Base-by-base conservation (phyloP, 768 basidiomycete species). In the Steccherinum ochraceum region DNA sequence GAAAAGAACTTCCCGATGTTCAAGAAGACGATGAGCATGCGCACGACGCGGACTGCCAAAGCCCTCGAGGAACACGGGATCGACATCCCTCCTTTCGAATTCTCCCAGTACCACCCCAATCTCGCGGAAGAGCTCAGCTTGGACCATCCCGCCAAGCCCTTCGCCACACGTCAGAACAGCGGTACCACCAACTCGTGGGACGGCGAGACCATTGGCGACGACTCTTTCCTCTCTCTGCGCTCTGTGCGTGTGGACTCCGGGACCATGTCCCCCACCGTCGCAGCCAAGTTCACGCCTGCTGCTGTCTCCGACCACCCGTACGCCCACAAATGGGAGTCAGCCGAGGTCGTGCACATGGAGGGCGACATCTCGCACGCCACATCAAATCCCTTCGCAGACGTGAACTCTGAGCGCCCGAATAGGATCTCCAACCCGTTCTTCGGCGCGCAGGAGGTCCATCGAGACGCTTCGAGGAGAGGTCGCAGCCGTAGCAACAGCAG, bases 251-350 rank as follows among this genome's bases (percentile, higher is more conserved):
- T 65, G 48, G 63, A 65, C 10, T 63, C 62, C 13, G 75, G 74
- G 26, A 67, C 77, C 18, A 74, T 79, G 70, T 76, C 80, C 3
- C 76, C 82, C 10, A 68, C 70, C 35, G 48, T 63, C 50, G 72
- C 69, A 46, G 82, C 80, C 26, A 81, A 80, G 60, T 78, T 76
- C 54, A 87, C 85, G 3, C 85, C 86, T 43, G 70, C 70, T 5
- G 77, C 81, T 12, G 79, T 72, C 23, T 58, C 66, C 3, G 74
- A 78, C 1, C 67, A 72, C 13, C 62, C 68, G 2, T 13, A 10
- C n/a, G 26, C 55, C 10, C 85, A 88, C 67, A 73, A 64, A 44
- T 87, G 85, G 85, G 79, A 88, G 63, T 81, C 80, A 5, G 84
- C 84, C 2, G 80, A 85, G 58, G 80, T 86, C 18, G 56, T 84